These are phyloP conservation scores for Torulaspora maleeae DNA, from an alignment of 805 yeast genomes.

Conservation along the genomic window DNA sequence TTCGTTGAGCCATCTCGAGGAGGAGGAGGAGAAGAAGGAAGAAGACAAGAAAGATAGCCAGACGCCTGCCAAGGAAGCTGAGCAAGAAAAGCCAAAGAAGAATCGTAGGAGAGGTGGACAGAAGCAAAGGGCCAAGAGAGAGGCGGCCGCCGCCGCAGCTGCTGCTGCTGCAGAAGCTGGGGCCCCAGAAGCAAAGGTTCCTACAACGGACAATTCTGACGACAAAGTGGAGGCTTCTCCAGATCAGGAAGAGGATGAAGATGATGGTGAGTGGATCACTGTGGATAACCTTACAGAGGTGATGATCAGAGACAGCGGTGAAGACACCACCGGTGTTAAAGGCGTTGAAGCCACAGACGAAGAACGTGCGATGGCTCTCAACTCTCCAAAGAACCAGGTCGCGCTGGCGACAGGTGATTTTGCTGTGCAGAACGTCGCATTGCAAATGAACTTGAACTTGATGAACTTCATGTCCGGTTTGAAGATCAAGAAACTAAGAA, in stretches of 20 bases:
- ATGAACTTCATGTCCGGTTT: constrained; percentile 82
- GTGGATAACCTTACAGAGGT: constrained; percentile 75
- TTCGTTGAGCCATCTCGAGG: constrained; percentile 28
- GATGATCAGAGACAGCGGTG: constrained; percentile 64
- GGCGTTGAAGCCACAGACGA: constrained; percentile 37
- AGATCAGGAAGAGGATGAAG: constrained; percentile 54
- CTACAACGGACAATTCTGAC: constrained; percentile 12
- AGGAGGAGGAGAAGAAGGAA: constrained; percentile 10
- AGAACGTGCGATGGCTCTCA: constrained; percentile 21
- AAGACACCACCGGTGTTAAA: constrained; percentile 39
- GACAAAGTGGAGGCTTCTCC: constrained; percentile 21
- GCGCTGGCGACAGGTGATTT: constrained; percentile 95
- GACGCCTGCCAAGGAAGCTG: constrained; percentile 16
- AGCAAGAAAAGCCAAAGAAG: constrained; percentile 32
- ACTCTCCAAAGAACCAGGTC: constrained; percentile 48
- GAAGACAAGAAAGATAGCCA: constrained; percentile 13
- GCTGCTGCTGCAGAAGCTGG: neutral
- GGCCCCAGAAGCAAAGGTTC: constrained; percentile 3
- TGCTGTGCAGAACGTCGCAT: constrained; percentile 92
- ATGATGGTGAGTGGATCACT: constrained; percentile 92
- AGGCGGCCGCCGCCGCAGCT: constrained; percentile 35
- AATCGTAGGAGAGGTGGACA: constrained; percentile 60
- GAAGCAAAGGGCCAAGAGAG: constrained; percentile 57
- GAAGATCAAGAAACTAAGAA: constrained; percentile 78
- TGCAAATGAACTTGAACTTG: constrained; percentile 83